These are phyloP conservation scores for Triticum dicoccoides DNA, from an alignment of 176 grass and related monocot species.

Conservation along the genomic window DNA sequence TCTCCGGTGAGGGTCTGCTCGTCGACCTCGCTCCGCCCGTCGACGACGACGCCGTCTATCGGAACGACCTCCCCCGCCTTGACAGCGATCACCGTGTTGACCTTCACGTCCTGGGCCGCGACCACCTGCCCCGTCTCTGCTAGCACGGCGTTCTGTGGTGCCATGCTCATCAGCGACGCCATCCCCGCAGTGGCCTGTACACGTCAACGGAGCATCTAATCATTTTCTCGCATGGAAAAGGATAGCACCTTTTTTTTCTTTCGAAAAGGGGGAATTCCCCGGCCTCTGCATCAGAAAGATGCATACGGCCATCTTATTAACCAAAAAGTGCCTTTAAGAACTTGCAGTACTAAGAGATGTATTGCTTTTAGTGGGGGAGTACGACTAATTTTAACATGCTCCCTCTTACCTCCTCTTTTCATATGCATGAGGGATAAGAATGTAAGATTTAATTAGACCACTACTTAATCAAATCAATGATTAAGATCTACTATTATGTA, in stretches of 20 bases:
- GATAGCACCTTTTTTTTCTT: not conserved
- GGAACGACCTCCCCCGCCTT: constrained; percentile 88
- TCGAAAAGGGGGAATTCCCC: no score
- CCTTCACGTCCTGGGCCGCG: constrained; percentile 66
- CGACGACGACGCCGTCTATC: constrained; percentile 82
- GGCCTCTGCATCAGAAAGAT: no score
- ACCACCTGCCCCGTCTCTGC: constrained; percentile 67
- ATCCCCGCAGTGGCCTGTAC: not conserved
- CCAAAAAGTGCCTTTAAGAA: no score
- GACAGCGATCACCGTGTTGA: constrained; percentile 73
- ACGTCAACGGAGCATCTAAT: not conserved
- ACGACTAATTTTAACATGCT: no score
- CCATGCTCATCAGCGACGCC: constrained; percentile 31
- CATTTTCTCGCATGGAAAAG: not conserved
- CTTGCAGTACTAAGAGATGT: no score
- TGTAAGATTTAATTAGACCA: no score
- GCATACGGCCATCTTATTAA: no score
- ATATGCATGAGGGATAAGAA: no score
- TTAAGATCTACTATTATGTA: no score
- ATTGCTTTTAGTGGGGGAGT: not conserved
- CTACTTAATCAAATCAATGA: no score
- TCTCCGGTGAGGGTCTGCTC: constrained; percentile 94
- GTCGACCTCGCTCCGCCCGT: constrained; percentile 78
- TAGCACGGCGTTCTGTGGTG: constrained; percentile 84
- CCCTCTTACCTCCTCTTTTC: no score